Evolutionary conservation across 768 basidiomycete species (phyloP).

Genomic region (Termitomyces sp.): DNA sequence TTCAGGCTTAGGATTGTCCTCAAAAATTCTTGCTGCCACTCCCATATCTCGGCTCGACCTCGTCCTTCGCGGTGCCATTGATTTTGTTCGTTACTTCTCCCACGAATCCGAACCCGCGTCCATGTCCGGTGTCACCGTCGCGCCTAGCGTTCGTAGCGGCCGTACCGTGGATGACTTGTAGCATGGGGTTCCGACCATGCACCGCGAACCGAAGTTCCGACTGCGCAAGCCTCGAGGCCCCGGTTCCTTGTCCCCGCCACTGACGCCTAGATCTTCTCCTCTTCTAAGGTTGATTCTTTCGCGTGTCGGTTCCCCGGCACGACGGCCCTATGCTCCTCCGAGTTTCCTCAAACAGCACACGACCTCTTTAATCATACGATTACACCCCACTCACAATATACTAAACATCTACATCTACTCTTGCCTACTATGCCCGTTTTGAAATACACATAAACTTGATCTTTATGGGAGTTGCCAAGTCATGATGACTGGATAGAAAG

Average conservation of each 20-base stretch:
- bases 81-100: neutral
- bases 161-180: neutral
- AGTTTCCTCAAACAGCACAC: neutral
- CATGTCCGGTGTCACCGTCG: neutral
- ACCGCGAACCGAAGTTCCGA: slow-evolving; percentile 1
- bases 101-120: neutral
- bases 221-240: neutral
- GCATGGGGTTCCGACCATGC: neutral
- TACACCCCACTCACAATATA: neutral
- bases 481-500: neutral
- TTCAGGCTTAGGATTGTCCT: neutral
- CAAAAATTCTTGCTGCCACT: neutral
- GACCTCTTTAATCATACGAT: neutral
- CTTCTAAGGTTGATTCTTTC: neutral
- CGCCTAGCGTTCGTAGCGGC: neutral
- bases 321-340: neutral
- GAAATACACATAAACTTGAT: neutral
- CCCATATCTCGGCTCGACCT: neutral
- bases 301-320: neutral
- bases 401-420: neutral
- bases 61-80: neutral
- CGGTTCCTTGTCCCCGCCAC: neutral
- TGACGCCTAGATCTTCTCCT: neutral
- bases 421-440: neutral
- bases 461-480: neutral